A percentile compares a stretch with the other conserved stretches of the same genome.
These are phyloP conservation scores for Rutstroemia sp. DNA, from an alignment of 2,329 filamentous ascomycete genomes.

Conservation along the genomic window DNA sequence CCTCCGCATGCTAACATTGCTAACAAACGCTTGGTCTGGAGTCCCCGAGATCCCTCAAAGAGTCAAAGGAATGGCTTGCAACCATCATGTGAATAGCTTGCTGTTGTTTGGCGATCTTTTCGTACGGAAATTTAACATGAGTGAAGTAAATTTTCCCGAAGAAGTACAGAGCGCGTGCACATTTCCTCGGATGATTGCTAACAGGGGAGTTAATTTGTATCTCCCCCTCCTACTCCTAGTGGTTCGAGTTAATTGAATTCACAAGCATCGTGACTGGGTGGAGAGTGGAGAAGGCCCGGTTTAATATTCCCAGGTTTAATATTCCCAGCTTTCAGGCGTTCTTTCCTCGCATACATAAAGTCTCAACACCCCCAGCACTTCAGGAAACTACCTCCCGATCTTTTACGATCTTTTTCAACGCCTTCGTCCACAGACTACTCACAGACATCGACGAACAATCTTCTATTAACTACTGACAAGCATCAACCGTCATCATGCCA, in stretches of 20 bases:
- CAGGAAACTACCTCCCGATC: not conserved
- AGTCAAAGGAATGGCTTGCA: not conserved
- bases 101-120: not conserved
- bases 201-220: not conserved
- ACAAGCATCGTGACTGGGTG: not conserved
- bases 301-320: not conserved
- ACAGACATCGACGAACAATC: not conserved
- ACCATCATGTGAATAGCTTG: not conserved
- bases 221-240: not conserved
- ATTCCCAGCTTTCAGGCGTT: not conserved
- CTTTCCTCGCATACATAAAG: conserved; percentile 1
- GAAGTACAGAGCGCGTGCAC: conserved; percentile 7
- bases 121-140: not conserved
- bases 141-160: not conserved
- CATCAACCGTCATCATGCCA: conserved; percentile 6
- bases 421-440: not conserved
- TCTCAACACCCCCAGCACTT: not conserved
- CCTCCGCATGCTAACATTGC: not conserved
- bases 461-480: not conserved
- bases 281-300: conserved; percentile 3
- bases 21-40: not conserved
- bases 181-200: not conserved
- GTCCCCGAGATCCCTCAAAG: not conserved
- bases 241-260: not conserved
- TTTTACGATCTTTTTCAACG: not conserved